A percentile compares a stretch with the other conserved stretches of the same genome.
phyloP scores from a whole-genome alignment of 2,329 filamentous ascomycete species.

The Triangularia setosa region DNA sequence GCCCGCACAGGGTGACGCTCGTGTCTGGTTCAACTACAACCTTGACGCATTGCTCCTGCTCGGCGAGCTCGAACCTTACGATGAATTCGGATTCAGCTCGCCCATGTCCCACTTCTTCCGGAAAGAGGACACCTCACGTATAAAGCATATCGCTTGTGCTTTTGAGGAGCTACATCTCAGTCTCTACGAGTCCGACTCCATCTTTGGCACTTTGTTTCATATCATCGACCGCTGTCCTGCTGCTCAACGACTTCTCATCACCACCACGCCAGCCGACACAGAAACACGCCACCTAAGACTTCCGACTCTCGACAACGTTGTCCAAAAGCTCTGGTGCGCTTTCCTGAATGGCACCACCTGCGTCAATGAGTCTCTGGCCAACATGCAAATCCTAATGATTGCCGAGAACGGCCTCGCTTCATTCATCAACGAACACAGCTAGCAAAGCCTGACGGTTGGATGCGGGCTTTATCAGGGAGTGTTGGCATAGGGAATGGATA shows the following conservation, averaged over 20 bases:
- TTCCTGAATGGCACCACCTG: constrained; percentile 42
- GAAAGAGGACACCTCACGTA: constrained; percentile 40
- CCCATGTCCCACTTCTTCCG: constrained; percentile 48
- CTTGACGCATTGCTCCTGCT: constrained; percentile 45
- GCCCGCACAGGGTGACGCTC: constrained; percentile 34
- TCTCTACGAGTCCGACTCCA: constrained; percentile 40
- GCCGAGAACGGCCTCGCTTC: constrained; percentile 39
- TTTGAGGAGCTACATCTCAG: constrained; percentile 43
- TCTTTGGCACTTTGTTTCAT: constrained; percentile 47
- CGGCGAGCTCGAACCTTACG: constrained; percentile 46
- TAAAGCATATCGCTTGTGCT: constrained; percentile 41
- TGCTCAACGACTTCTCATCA: constrained; percentile 37
- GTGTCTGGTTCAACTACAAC: constrained; percentile 46
- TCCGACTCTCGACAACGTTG: constrained; percentile 35
- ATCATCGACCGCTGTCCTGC: constrained; percentile 43
- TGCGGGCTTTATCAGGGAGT: neutral
- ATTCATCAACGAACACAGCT: constrained; percentile 22
- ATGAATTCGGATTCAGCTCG: constrained; percentile 43
- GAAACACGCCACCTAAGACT: constrained; percentile 28
- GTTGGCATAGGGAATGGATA: neutral
- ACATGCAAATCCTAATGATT: constrained; percentile 43
- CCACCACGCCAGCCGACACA: constrained; percentile 38
- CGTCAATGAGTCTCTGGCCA: constrained; percentile 37
- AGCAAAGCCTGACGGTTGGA: neutral
- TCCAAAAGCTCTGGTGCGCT: constrained; percentile 47